These are phyloP conservation scores for Nicotiana noctiflora DNA, from an alignment of 257 asterid genomes.

Conservation along the genomic window DNA sequence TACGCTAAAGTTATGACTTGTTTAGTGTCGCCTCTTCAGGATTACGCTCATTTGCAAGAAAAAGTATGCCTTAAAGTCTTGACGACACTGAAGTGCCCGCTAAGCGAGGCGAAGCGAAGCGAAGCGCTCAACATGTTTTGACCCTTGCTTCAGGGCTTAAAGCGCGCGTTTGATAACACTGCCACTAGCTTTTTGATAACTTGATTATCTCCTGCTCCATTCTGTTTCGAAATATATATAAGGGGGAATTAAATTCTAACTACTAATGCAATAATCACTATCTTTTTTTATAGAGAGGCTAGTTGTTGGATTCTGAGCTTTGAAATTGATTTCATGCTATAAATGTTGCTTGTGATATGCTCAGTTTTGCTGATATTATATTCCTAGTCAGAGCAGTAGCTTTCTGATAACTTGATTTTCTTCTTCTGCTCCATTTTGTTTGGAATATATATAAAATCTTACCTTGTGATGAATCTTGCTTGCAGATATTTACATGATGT, in stretches of 20 bases:
- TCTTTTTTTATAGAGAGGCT: neutral
- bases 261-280: neutral
- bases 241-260: neutral
- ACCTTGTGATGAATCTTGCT: neutral
- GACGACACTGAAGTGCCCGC: no score
- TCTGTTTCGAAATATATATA: no score
- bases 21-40: no score
- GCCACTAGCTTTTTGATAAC: no score
- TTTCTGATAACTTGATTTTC: neutral
- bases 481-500: constrained; percentile 90
- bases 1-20: no score
- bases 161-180: no score
- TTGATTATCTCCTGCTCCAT: no score
- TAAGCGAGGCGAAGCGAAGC: no score
- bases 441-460: neutral
- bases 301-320: neutral
- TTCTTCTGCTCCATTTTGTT: neutral
- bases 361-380: neutral
- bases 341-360: neutral
- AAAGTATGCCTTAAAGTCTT: no score
- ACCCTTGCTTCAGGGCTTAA: no score
- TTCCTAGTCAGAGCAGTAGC: neutral
- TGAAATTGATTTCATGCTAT: neutral
- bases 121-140: no score
- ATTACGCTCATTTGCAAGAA: no score